Evolutionary conservation across 352 stramenopile genomes (phyloP).

Genomic region (Pythium chondricola): DNA sequence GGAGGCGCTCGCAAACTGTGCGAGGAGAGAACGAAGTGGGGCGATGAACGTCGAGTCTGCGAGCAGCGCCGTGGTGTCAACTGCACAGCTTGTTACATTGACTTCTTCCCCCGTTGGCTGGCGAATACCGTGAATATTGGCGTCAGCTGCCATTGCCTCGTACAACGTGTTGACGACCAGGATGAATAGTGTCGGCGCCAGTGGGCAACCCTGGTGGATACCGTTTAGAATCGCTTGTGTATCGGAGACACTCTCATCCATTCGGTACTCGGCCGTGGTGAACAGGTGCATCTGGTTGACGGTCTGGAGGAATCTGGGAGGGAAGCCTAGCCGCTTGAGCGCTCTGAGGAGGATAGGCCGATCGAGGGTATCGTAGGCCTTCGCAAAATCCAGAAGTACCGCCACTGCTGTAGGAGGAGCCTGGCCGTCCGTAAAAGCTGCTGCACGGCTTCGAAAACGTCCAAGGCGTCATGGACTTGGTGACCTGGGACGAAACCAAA

Average conservation of each 20-base stretch:
- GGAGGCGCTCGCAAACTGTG: not conserved
- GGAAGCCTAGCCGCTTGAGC: not conserved
- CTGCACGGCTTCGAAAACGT: not conserved
- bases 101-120: no score
- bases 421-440: not conserved
- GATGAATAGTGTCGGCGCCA: slow-evolving; percentile 3
- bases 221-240: not conserved
- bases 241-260: not conserved
- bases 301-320: not conserved
- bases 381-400: slow-evolving; percentile 4
- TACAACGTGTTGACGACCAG: slow-evolving; percentile 3
- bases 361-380: not conserved
- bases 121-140: no score
- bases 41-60: no score
- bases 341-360: not conserved
- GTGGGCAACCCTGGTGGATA: slow-evolving; percentile 6
- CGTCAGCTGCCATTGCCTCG: not conserved
- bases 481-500: not conserved
- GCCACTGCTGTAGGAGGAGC: not conserved
- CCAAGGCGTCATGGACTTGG: no score
- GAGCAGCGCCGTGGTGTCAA: no score
- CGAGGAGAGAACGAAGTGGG: no score
- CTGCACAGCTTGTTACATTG: no score
- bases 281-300: not conserved
- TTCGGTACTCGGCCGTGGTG: not conserved